Evolutionary conservation across 805 yeast genomes (phyloP).

Genomic region (Saturnispora ahearnii): DNA sequence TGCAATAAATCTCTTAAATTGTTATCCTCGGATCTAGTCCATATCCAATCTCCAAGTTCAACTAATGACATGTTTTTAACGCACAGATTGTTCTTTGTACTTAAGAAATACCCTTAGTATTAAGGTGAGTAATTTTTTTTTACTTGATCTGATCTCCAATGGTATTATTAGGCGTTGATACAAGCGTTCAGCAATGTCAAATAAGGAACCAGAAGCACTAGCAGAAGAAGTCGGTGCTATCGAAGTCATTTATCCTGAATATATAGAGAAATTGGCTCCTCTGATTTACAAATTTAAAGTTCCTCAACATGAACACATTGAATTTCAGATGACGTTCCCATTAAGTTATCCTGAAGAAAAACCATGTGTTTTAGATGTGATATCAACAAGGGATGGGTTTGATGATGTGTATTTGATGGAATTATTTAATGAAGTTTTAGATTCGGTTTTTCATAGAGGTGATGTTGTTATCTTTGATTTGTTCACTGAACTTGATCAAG

Average conservation of each 20-base stretch:
- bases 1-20: neutral
- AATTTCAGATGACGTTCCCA: slow-evolving; percentile 67
- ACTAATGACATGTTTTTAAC: neutral
- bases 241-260: slow-evolving; percentile 78
- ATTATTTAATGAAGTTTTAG: slow-evolving; percentile 43
- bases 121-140: neutral
- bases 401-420: slow-evolving; percentile 42
- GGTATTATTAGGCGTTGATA: neutral
- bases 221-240: slow-evolving; percentile 73
- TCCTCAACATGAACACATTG: slow-evolving; percentile 55
- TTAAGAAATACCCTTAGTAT: neutral
- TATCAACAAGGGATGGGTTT: slow-evolving; percentile 19
- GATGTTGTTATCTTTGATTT: slow-evolving; percentile 76
- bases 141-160: neutral
- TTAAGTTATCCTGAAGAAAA: slow-evolving; percentile 52
- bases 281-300: slow-evolving; percentile 38
- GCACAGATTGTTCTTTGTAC: neutral
- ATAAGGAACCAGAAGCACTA: slow-evolving; percentile 25
- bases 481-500: slow-evolving; percentile 54
- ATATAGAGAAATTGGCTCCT: slow-evolving; percentile 32
- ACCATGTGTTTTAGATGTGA: slow-evolving; percentile 59
- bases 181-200: neutral
- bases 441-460: slow-evolving; percentile 45
- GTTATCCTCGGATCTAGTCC: neutral
- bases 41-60: neutral